These are phyloP conservation scores for Meripilus lineatus DNA, from an alignment of 1,284 basidiomycete species.

Conservation along the genomic window DNA sequence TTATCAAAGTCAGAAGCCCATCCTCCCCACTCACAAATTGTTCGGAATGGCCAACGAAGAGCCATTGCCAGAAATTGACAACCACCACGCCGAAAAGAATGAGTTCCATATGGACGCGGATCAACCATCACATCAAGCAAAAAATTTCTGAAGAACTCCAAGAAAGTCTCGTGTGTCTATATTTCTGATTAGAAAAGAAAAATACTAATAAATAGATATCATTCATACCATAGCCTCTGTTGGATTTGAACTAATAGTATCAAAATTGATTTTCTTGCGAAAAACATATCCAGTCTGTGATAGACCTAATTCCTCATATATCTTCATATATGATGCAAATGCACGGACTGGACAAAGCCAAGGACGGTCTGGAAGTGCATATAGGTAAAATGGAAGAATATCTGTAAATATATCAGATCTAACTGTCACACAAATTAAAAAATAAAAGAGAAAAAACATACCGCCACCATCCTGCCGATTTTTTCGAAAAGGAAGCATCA, in stretches of 20 bases:
- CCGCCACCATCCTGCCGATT: slow-evolving; percentile 2
- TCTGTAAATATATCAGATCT: neutral
- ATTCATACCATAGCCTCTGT: neutral
- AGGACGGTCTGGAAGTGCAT: neutral
- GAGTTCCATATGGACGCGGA: neutral
- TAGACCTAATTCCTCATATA: neutral
- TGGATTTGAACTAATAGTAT: neutral
- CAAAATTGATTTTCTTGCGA: neutral
- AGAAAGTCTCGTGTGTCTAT: neutral
- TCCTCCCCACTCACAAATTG: slow-evolving; percentile 19
- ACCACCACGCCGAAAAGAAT: neutral
- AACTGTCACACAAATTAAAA: neutral
- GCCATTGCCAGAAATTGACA: slow-evolving; percentile 17
- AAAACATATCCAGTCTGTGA: neutral
- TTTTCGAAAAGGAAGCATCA: neutral
- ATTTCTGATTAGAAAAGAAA: neutral
- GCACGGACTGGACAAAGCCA: neutral
- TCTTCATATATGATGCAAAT: neutral
- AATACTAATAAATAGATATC: neutral
- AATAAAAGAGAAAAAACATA: neutral
- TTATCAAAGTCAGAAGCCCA: slow-evolving; percentile 18
- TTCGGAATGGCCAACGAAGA: slow-evolving; percentile 14
- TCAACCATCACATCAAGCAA: neutral
- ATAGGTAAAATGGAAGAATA: neutral
- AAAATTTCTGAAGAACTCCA: neutral